Evolutionary conservation across 192 early-diverging fungal species (phyloP).

Genomic region (Coemansia sp.): DNA sequence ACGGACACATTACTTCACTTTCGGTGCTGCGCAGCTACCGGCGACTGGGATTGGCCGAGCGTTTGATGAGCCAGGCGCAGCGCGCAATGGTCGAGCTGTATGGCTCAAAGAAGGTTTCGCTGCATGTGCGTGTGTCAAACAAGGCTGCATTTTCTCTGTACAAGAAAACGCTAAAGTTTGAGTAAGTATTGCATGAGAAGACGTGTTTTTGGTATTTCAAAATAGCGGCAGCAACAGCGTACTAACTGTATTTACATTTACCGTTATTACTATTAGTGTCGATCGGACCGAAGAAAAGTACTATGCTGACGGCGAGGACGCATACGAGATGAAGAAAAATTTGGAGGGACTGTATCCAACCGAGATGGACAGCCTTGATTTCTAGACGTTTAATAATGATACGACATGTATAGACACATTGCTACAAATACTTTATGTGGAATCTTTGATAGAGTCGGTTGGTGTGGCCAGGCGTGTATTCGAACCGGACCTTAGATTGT

Average conservation of each 20-base stretch:
- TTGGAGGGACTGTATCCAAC: slow-evolving; percentile 19
- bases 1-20: slow-evolving; percentile 97
- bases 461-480: slow-evolving; percentile 9
- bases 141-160: slow-evolving; percentile 91
- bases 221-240: background rate
- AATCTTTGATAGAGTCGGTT: slow-evolving; percentile 4
- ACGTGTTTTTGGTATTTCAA: too few relatives aligned
- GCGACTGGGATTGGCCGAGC: slow-evolving; percentile 93
- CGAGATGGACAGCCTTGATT: slow-evolving; percentile 37
- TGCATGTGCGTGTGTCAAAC: slow-evolving; percentile 95
- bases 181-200: slow-evolving; percentile 11
- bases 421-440: background rate
- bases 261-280: slow-evolving; percentile 50
- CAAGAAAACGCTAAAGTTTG: slow-evolving; percentile 87
- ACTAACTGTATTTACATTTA: slow-evolving; percentile 1
- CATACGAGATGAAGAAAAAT: slow-evolving; percentile 66
- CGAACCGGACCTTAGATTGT: background rate
- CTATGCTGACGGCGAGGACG: slow-evolving; percentile 97
- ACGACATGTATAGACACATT: background rate
- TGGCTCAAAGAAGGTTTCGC: slow-evolving; percentile 80
- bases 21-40: slow-evolving; percentile 97
- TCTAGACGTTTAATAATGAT: slow-evolving; percentile 2
- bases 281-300: slow-evolving; percentile 92
- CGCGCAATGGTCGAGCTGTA: slow-evolving; percentile 86
- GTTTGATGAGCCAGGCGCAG: slow-evolving; percentile 89